Evolutionary conservation across 75 land plant genomes (phyloP), one percentile per base, ranked within the genome.

Genomic region (Adiantum capillusveneris): DNA sequence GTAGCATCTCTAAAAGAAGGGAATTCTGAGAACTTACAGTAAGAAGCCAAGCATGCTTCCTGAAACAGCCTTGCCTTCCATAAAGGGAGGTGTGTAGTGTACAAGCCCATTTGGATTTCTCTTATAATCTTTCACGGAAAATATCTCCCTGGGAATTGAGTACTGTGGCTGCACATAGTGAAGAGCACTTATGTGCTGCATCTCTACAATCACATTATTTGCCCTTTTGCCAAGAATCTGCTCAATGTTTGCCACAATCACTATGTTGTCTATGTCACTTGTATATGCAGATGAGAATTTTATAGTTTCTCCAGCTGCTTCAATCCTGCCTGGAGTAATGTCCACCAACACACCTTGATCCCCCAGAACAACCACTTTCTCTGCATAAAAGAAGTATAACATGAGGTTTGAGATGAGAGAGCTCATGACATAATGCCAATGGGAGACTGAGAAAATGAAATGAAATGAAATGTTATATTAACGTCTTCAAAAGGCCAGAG

Each of bases 161-260:
- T 58, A 57, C n/a, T 73, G 57, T 27, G 79, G 79, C 48, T 76
- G 49, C 19, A 75, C 50, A 42, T 70, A 72, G 36, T 75, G 75
- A 44, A 75, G 51, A 22, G 57, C 66, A 21, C 46, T 62, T 59
- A 59, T 77, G 53, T 75, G 70, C 53, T 75, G 79, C 57, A 75
- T 29, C 41, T 75, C 79, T 50, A 75, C 79, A n/a, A 75, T 59
- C 17, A 75, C 39, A 11, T 65, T 57, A 26, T 44, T 27, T 13
- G 61, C 53, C 46, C 58, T 25, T 20, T 61, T 77, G 28, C 48
- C 55, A 27, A 73, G 70, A 25, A 75, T 62, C 14, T 68, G 68
- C 53, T 75, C 79, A 14, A 69, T 62, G 16, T 67, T 75, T 59
- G 79, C 79, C 18, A 76, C 68, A 57, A 75, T 75, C 22, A 66